Conservation (phyloP, 805 yeast species). For the Clavispora carvajalis region DNA sequence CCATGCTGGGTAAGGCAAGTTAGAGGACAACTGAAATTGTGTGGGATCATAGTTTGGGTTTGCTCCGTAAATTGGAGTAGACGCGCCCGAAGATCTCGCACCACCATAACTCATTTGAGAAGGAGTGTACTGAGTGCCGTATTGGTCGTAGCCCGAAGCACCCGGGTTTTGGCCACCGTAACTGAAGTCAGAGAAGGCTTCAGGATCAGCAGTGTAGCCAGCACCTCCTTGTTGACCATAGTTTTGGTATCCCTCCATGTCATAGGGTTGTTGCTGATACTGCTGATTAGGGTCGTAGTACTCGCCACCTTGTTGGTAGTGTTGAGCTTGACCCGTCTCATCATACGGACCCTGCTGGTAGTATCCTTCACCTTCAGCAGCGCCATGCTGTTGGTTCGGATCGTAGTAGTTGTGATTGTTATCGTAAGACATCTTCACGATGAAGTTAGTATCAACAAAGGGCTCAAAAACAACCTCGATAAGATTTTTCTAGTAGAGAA, state of each 20-base stretch:
- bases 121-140: slow-evolving; percentile 71
- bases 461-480: slow-evolving; percentile 1
- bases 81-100: slow-evolving; percentile 81
- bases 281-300: slow-evolving; percentile 45
- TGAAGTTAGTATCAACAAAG: slow-evolving; percentile 15
- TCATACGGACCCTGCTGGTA: slow-evolving; percentile 39
- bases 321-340: slow-evolving; percentile 25
- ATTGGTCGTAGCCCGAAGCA: slow-evolving; percentile 63
- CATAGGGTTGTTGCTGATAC: slow-evolving; percentile 47
- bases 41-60: slow-evolving; percentile 52
- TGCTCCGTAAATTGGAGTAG: slow-evolving; percentile 87
- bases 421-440: slow-evolving; percentile 53
- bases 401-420: slow-evolving; percentile 40
- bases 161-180: slow-evolving; percentile 52
- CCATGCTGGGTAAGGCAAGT: slow-evolving; percentile 99
- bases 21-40: slow-evolving; percentile 64
- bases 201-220: slow-evolving; percentile 46
- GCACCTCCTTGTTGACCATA: slow-evolving; percentile 17
- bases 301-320: slow-evolving; percentile 38
- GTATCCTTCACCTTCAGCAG: slow-evolving; percentile 24
- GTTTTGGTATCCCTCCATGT: slow-evolving; percentile 44
- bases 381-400: slow-evolving; percentile 24
- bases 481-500: no score
- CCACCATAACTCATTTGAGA: slow-evolving; percentile 86
- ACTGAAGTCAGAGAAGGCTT: slow-evolving; percentile 63